Conservation (phyloP, 2,329 filamentous ascomycete genomes). For the Claviceps monticola region DNA sequence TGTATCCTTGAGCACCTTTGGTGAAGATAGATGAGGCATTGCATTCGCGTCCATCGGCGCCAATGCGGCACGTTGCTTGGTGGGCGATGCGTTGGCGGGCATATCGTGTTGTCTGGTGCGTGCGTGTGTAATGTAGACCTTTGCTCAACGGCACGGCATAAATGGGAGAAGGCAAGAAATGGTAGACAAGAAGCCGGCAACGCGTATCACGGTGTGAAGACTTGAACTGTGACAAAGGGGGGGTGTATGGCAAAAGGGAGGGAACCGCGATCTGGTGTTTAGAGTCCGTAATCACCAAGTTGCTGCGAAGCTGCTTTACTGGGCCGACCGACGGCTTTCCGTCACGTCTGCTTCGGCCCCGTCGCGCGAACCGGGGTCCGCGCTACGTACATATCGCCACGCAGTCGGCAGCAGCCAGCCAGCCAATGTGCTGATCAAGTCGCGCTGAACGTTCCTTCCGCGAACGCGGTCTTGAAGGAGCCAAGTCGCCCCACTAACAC, state of each 20-base stretch:
- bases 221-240: background rate
- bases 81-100: slow-evolving; percentile 16
- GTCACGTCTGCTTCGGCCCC: background rate
- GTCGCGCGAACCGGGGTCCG: background rate
- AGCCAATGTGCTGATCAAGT: background rate
- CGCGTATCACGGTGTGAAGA: background rate
- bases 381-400: too few relatives aligned
- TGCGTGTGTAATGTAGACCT: background rate
- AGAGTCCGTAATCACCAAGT: background rate
- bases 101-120: background rate
- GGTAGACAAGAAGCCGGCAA: background rate
- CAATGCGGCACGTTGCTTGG: slow-evolving; percentile 36
- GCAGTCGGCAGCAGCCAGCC: background rate
- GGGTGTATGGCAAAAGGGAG: background rate
- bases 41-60: slow-evolving; percentile 33
- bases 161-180: background rate
- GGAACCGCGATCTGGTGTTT: background rate
- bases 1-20: slow-evolving; percentile 5
- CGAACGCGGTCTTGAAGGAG: background rate
- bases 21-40: slow-evolving; percentile 16
- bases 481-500: background rate
- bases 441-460: background rate
- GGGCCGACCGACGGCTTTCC: background rate
- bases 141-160: background rate
- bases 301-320: background rate